Conservation (phyloP, 2,329 filamentous ascomycete species). For the Xylariaceae sp. region DNA sequence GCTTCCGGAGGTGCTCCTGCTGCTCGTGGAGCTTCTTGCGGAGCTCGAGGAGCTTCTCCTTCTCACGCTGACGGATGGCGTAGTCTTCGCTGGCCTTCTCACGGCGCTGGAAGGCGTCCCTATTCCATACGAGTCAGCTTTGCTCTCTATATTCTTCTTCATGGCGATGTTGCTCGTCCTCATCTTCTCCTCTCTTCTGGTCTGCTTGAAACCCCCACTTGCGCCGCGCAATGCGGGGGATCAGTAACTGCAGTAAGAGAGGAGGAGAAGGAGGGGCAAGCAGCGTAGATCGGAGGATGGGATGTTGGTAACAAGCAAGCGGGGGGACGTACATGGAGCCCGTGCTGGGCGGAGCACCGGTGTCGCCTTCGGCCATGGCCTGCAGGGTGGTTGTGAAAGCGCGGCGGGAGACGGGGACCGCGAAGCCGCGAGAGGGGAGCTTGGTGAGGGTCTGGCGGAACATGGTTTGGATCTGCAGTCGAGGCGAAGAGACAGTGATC, state of each 20-base stretch:
- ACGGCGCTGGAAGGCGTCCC: conserved; percentile 88
- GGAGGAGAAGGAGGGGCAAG: too few species aligned
- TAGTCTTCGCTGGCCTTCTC: conserved; percentile 82
- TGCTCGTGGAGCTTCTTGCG: conserved; percentile 70
- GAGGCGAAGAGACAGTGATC: conserved; percentile 12
- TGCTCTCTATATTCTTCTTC: neutral
- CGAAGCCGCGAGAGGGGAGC: conserved; percentile 49
- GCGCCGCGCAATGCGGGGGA: neutral
- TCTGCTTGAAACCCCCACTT: neutral
- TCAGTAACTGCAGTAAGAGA: too few species aligned
- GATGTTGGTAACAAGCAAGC: neutral
- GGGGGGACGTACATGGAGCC: conserved; percentile 46
- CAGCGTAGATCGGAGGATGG: neutral
- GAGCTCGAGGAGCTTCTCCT: conserved; percentile 78
- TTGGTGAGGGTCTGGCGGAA: conserved; percentile 59
- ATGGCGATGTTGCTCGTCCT: neutral
- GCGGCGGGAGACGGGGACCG: conserved; percentile 44
- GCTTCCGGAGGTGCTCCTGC: conserved; percentile 75
- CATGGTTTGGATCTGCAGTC: conserved; percentile 44
- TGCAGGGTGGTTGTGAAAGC: conserved; percentile 60
- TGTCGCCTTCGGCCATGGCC: conserved; percentile 66
- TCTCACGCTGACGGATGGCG: conserved; percentile 81
- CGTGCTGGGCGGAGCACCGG: conserved; percentile 53
- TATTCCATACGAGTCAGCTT: conserved; percentile 34
- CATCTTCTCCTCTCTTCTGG: conserved; percentile 3